These are phyloP conservation scores for Eimeria tenella DNA, from an alignment of 169 alveolate genomes.

Conservation along the genomic window DNA sequence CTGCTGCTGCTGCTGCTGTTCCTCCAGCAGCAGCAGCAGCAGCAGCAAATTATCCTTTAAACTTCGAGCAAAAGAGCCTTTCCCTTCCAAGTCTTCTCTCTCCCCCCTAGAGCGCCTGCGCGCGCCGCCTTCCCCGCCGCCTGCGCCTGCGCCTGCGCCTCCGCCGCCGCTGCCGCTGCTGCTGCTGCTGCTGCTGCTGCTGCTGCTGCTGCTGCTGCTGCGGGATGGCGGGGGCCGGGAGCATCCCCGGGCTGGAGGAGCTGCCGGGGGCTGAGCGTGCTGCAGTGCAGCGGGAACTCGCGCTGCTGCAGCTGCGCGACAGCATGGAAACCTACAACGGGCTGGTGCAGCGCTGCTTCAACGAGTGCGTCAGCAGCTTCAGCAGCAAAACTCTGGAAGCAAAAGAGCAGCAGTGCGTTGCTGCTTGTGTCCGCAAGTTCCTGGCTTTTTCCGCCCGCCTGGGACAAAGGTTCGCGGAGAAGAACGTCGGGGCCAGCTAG, in stretches of 20 bases:
- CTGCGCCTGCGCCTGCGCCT: too few relatives aligned
- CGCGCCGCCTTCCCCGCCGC: too few relatives aligned
- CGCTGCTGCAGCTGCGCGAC: constrained; percentile 79
- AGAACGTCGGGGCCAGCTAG: constrained; percentile 50
- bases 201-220: too few relatives aligned
- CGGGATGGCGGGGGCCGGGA: neutral
- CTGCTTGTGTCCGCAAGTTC: constrained; percentile 79
- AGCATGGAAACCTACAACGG: constrained; percentile 84
- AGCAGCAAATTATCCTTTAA: too few relatives aligned
- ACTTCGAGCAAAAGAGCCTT: too few relatives aligned
- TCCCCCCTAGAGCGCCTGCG: too few relatives aligned
- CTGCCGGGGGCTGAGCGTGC: constrained; percentile 58
- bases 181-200: too few relatives aligned
- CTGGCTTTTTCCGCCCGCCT: constrained; percentile 79
- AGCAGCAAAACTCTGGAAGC: constrained; percentile 78
- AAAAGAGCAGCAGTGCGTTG: constrained; percentile 65
- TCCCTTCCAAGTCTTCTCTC: too few relatives aligned
- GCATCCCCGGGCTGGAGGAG: constrained; percentile 40
- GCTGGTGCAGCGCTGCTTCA: constrained; percentile 84
- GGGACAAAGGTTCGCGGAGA: constrained; percentile 79
- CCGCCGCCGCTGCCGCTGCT: too few relatives aligned
- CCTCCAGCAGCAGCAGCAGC: too few relatives aligned
- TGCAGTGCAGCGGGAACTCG: constrained; percentile 69
- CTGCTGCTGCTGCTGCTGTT: too few relatives aligned
- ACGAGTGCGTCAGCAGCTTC: constrained; percentile 82